Conservation (phyloP, 495 filamentous ascomycete genomes). For the Collariella sp. region DNA sequence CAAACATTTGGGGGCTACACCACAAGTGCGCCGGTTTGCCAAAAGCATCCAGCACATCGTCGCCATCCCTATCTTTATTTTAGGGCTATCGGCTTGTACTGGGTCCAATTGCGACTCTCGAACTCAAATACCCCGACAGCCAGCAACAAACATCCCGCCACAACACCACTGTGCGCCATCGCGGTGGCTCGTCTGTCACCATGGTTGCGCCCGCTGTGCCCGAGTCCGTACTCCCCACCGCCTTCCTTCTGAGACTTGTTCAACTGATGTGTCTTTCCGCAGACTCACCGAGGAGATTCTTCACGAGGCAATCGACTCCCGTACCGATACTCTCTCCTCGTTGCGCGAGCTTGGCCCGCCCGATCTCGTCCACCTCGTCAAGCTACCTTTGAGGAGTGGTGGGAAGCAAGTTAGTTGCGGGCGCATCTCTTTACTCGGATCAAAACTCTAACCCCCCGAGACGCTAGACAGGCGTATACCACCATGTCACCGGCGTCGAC, state of each 20-base stretch:
- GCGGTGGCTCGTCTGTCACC: slow-evolving; percentile 25
- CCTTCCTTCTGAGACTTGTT: background rate
- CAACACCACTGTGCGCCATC: background rate
- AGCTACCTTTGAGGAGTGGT: slow-evolving; percentile 61
- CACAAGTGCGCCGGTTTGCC: too few relatives aligned
- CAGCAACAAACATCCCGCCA: background rate
- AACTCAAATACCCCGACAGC: background rate
- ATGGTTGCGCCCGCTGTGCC: slow-evolving; percentile 88
- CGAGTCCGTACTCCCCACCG: slow-evolving; percentile 53
- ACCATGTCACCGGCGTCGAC: slow-evolving; percentile 96
- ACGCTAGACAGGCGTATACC: slow-evolving; percentile 79
- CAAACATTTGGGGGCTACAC: background rate
- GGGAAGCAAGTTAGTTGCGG: slow-evolving; percentile 51
- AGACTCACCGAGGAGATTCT: slow-evolving; percentile 89
- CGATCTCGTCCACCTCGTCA: slow-evolving; percentile 89
- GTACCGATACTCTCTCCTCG: slow-evolving; percentile 73
- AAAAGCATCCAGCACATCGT: too few relatives aligned
- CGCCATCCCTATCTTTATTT: too few relatives aligned
- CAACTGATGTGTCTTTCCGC: slow-evolving; percentile 16
- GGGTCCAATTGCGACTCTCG: background rate
- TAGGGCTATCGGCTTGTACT: too few relatives aligned
- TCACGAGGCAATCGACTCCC: slow-evolving; percentile 78
- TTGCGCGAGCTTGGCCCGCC: slow-evolving; percentile 91
- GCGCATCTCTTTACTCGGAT: background rate
- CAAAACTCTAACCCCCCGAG: slow-evolving; percentile 15